phyloP scores from a whole-genome alignment of 164 flowering plant genomes.

The Hamamelis virginiana region DNA sequence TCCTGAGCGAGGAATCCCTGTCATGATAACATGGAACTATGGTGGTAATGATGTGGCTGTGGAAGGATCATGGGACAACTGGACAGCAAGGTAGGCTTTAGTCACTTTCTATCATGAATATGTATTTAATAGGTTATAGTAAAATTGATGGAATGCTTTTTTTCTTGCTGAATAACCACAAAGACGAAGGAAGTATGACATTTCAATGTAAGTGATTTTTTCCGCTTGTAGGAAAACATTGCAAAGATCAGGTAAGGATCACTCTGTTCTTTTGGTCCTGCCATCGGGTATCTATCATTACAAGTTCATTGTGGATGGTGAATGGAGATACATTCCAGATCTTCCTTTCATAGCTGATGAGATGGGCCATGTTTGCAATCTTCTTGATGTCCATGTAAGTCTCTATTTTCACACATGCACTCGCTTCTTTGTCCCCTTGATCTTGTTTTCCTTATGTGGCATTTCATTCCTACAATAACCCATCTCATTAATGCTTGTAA shows the following conservation, averaged over 20 bases:
- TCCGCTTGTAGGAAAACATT: constrained; percentile 55
- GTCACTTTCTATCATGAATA: neutral
- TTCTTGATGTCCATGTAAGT: constrained; percentile 86
- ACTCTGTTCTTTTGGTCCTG: constrained; percentile 67
- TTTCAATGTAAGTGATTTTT: neutral
- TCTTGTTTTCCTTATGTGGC: neutral
- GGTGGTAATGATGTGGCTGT: constrained; percentile 79
- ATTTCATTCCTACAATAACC: neutral
- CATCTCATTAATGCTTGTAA: neutral
- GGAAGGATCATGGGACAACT: constrained; percentile 97
- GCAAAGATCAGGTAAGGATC: constrained; percentile 84
- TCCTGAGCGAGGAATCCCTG: constrained; percentile 67
- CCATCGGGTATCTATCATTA: constrained; percentile 86
- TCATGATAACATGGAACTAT: constrained; percentile 76
- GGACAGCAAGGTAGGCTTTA: constrained; percentile 60
- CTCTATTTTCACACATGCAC: no score
- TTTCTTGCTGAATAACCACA: neutral
- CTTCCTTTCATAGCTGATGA: constrained; percentile 73
- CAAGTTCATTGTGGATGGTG: constrained; percentile 84
- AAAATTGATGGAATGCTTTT: neutral
- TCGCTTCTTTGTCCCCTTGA: neutral
- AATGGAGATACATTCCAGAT: constrained; percentile 77
- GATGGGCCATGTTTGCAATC: constrained; percentile 55
- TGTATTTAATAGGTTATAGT: no score
- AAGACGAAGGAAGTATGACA: neutral